phyloP scores from a whole-genome alignment of 129 eudicot species.

The Tagetes erecta region DNA sequence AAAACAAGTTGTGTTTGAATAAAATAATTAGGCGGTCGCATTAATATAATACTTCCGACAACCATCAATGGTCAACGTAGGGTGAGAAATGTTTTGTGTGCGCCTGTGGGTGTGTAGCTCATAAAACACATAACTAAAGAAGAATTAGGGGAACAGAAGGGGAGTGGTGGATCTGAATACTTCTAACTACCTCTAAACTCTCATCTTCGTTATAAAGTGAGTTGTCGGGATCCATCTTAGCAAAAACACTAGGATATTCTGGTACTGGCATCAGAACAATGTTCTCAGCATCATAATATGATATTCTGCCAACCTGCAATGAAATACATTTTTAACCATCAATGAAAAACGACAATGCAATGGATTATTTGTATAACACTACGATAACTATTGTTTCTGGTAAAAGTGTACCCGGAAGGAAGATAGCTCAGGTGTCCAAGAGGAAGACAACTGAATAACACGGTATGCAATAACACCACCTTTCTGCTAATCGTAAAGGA shows the following conservation, averaged over 20 bases:
- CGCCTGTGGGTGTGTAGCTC: no score
- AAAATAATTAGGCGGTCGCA: no score
- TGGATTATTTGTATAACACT: not conserved
- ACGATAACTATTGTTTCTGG: not conserved
- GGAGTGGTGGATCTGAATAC: not conserved
- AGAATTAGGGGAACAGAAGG: no score
- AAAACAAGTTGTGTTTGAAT: no score
- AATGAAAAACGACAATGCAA: not conserved
- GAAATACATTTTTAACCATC: not conserved
- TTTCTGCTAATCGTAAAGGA: constrained; percentile 46
- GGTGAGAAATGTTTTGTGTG: no score
- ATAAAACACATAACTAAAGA: not conserved
- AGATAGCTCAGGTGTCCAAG: constrained; percentile 92
- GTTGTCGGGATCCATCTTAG: constrained; percentile 47
- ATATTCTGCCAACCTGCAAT: constrained; percentile 70
- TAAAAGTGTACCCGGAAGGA: constrained; percentile 56
- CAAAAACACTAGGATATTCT: constrained; percentile 55
- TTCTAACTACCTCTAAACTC: constrained; percentile 67
- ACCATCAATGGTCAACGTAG: no score
- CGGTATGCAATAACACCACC: constrained; percentile 92
- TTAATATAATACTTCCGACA: no score
- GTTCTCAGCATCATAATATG: constrained; percentile 39
- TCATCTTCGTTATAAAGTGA: constrained; percentile 84
- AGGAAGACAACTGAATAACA: constrained; percentile 73
- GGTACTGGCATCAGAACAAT: constrained; percentile 59